A percentile compares a stretch with the other conserved stretches of the same genome.
phyloP scores from a whole-genome alignment of 1,139 yeast genomes.

The Magnusiomyces tetraspermus region DNA sequence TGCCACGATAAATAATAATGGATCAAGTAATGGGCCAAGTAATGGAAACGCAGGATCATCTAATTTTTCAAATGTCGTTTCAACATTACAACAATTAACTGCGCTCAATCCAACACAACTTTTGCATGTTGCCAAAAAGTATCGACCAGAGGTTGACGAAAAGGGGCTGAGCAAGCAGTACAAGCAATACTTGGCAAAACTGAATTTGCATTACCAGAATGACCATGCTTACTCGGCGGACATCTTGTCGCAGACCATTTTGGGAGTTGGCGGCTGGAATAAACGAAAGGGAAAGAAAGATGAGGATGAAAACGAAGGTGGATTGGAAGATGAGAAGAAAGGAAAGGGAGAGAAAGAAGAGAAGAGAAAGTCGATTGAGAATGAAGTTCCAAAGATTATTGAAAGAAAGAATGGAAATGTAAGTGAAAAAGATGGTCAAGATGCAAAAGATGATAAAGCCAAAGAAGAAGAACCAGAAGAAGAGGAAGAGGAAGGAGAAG shows the following conservation, averaged over 20 bases:
- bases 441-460: not conserved
- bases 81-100: conserved; percentile 36
- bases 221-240: conserved; percentile 20
- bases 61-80: conserved; percentile 48
- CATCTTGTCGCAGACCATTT: conserved; percentile 10
- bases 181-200: conserved; percentile 28
- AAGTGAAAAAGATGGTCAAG: conserved; percentile 1
- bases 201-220: conserved; percentile 26
- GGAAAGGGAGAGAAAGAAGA: conserved; percentile 11
- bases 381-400: not conserved
- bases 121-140: conserved; percentile 60
- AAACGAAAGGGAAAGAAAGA: too few species aligned
- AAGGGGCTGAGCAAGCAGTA: conserved; percentile 34
- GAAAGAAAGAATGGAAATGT: conserved; percentile 1
- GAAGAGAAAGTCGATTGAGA: conserved; percentile 1
- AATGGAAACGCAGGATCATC: not conserved
- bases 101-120: conserved; percentile 62
- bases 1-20: too few species aligned
- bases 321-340: conserved; percentile 9
- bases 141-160: conserved; percentile 80
- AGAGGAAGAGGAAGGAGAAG: conserved; percentile 10
- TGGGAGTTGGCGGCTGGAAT: too few species aligned
- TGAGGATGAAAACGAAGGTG: conserved; percentile 3
- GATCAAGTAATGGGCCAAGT: not conserved
- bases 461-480: conserved; percentile 5